Base-by-base conservation (phyloP, 2,329 filamentous ascomycete genomes). In the Colletotrichum orbiculare region DNA sequence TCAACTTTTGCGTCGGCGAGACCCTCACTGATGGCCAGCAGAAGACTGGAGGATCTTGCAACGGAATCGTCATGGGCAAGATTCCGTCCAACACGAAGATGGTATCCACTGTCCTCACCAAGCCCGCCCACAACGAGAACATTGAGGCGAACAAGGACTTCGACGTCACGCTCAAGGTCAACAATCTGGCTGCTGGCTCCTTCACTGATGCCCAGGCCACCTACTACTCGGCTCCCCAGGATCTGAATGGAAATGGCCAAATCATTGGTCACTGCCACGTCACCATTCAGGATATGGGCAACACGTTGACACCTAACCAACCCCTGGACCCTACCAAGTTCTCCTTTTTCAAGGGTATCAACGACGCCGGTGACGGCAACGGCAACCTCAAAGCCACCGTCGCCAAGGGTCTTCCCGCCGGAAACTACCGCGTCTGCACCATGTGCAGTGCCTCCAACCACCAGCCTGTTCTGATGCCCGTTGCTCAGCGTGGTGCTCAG, bases 321-420 rank as follows among this genome's bases (percentile, higher is more conserved):
- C 82, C 87, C 35, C 81, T 86, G 6, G 82, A 88, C 67, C 80
- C 87, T 38, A 75, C 73, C 25, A 75, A 81, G 71, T 89, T 86
- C 69, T 85, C 78, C 72, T 89, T 89, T 75, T 89, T 90, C 84
- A 89, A 89, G 81, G 87, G 87, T 66, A 87, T 89, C 78, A 88
- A 89, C 75, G 86, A 88, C 66, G 81, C 77, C 13, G 87, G 86
- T 39, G 82, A 90, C 70, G 83, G 82, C 38, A 70, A 85, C 2
- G 87, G 87, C 54, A 77, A 81, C 6, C 78, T 90, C 10, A 75
- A 78, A 11, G 84, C 87, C 43, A 76, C 73, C 2, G 87, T 90
- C 33, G 76, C 78, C 1, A 85, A 83, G 61, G 88, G 87, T 71
- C 83, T 90, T 3, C 86, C 87, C 3, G 79, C 81, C 3, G 87